Conservation (phyloP, 139 green algal genomes). For the Marvania coccoides region DNA sequence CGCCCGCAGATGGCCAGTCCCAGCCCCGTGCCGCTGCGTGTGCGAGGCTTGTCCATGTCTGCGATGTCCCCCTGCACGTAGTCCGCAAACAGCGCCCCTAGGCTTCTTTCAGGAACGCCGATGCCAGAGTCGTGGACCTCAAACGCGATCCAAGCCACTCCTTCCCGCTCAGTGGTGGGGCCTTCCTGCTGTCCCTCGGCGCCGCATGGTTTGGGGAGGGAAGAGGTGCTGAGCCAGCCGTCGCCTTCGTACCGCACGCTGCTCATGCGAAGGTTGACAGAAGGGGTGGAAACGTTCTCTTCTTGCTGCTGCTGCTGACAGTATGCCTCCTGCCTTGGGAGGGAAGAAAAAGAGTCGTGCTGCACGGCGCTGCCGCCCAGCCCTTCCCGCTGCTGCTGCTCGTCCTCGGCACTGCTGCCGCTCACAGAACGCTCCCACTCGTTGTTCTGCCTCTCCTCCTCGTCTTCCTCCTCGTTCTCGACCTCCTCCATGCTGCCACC, state of each 20-base stretch:
- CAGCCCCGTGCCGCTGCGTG: conserved; percentile 55
- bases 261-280: not conserved
- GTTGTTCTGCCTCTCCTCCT: not conserved
- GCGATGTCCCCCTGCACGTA: conserved; percentile 68
- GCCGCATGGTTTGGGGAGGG: too few relatives aligned
- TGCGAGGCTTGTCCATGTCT: conserved; percentile 59
- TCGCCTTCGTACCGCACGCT: not conserved
- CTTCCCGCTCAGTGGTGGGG: not conserved
- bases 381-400: too few relatives aligned
- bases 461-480: not conserved
- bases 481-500: not conserved
- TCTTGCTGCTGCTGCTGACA: too few relatives aligned
- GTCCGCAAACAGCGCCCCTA: conserved; percentile 63
- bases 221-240: not conserved
- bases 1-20: conserved; percentile 66
- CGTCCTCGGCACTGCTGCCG: not conserved
- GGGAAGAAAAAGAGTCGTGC: not conserved
- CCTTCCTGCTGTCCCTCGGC: too few relatives aligned
- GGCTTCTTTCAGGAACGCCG: conserved; percentile 42
- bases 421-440: not conserved
- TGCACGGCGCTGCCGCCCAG: not conserved
- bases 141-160: conserved; percentile 51
- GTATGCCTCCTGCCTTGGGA: too few relatives aligned
- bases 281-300: not conserved
- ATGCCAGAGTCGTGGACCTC: conserved; percentile 68